Percentiles rank a stretch among this genome's conserved stretches.
Evolutionary conservation across 2,329 filamentous ascomycete genomes (phyloP).

Genomic region (Macrophomina phaseolina): DNA sequence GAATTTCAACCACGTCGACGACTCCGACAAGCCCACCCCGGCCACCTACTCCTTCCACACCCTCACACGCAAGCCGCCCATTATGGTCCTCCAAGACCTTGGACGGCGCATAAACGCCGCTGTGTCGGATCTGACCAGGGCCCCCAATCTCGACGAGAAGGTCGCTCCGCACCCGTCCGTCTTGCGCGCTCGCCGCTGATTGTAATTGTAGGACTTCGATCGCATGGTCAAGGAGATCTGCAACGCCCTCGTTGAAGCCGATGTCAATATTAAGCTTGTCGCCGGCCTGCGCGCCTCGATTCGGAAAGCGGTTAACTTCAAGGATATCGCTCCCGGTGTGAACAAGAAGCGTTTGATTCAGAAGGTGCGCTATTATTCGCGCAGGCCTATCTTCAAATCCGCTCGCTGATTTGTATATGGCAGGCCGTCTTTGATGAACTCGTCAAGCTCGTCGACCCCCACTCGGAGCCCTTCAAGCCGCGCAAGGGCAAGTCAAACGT

Average conservation of each 20-base stretch:
- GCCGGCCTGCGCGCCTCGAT: constrained; percentile 92
- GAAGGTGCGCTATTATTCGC: constrained; percentile 57
- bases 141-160: constrained; percentile 96
- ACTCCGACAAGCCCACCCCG: neutral
- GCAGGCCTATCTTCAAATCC: neutral
- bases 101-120: constrained; percentile 98
- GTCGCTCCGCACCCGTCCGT: constrained; percentile 48
- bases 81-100: constrained; percentile 98
- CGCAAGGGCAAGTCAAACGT: constrained; percentile 96
- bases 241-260: constrained; percentile 91
- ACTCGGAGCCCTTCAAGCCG: constrained; percentile 92
- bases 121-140: constrained; percentile 89
- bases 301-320: constrained; percentile 89
- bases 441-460: constrained; percentile 92
- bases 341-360: constrained; percentile 99
- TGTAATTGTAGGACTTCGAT: constrained; percentile 77
- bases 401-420: neutral
- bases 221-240: constrained; percentile 98
- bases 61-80: constrained; percentile 15
- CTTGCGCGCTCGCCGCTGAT: constrained; percentile 40
- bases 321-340: constrained; percentile 84
- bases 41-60: neutral
- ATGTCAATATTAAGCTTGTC: constrained; percentile 95
- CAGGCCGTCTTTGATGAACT: constrained; percentile 91
- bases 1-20: constrained; percentile 25